Base-by-base conservation (phyloP, 768 basidiomycete species). In the Suillus decipiens region DNA sequence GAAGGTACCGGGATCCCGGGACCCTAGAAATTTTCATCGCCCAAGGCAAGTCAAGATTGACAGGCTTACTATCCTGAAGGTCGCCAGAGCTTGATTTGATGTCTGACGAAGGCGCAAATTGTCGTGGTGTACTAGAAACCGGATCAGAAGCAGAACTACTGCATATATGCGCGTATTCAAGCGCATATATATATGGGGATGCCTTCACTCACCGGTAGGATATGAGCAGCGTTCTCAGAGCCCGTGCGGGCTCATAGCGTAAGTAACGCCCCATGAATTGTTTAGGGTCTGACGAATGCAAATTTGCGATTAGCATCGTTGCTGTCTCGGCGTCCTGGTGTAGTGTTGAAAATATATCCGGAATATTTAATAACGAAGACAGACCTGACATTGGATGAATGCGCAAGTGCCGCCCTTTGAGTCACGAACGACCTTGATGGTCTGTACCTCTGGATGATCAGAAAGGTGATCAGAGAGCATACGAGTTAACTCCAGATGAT, bases 381-480 rank as follows among this genome's bases (percentile, higher is more conserved):
- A 50, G 69, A 92, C 92, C 80, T 91, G 84, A 81, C 91, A 93
- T 75, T 93, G 92, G 28, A 92, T 87, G 72, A 94, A 94, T 62
- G 92, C 92, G 70, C 92, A 93, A 51, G 89, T 84, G 15, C 90
- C 88, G 43, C 89, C 89, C 72, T 87, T 89, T 62, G 82, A 84
- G 73, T 92, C 89, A 61, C 87, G 87, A 47, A 92, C 84, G 59
- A 92, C 86, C 63, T 84, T 85, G 73, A 93, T 82, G 56, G 82
- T 83, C 72, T 85, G 88, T 67, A 92, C 78, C 64, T 87, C 84
- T 0, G 84, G 79, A 71, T 89, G 83, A 60, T 83, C 82, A 8
- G 87, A 86, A 60, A 93, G 81, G 72, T 91, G 90, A 41, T 86
- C 82, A 51, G 81, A 78, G 58, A 94, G 81, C 71, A 87, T 77